Evolutionary conservation across 2,329 filamentous ascomycete species (phyloP).

Genomic region (Colletotrichum tamarilloi): DNA sequence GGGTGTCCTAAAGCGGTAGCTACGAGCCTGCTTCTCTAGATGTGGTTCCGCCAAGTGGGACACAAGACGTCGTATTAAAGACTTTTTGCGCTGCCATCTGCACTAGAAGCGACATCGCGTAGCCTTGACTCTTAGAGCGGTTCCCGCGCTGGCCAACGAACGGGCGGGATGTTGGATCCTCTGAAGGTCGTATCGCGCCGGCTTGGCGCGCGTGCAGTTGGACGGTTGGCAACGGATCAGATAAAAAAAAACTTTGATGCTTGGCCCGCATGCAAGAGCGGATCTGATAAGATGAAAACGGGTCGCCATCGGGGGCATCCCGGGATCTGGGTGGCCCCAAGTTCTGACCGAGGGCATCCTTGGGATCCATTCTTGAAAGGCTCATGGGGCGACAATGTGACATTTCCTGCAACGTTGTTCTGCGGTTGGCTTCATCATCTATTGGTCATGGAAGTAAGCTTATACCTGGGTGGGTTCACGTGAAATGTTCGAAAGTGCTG

Average conservation of each 20-base stretch:
- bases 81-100: neutral
- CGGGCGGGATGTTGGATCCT: neutral
- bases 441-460: neutral
- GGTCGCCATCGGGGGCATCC: neutral
- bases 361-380: neutral
- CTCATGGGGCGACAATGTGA: no score
- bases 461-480: neutral
- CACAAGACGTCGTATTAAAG: neutral
- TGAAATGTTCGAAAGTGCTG: no score
- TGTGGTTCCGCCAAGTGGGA: neutral
- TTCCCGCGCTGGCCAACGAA: constrained; percentile 5
- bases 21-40: neutral
- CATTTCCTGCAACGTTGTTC: no score
- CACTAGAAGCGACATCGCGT: no score
- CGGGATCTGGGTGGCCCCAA: neutral
- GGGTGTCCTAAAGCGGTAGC: neutral
- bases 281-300: constrained; percentile 30
- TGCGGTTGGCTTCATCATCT: neutral
- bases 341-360: neutral
- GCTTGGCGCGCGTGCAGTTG: neutral
- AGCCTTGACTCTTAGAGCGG: neutral
- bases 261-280: constrained; percentile 22
- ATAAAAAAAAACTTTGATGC: constrained; percentile 18
- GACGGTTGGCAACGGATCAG: constrained; percentile 23
- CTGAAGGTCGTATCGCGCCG: constrained; percentile 6